phyloP scores from a whole-genome alignment of 345 rosid species.

The Lepidium didymum region DNA sequence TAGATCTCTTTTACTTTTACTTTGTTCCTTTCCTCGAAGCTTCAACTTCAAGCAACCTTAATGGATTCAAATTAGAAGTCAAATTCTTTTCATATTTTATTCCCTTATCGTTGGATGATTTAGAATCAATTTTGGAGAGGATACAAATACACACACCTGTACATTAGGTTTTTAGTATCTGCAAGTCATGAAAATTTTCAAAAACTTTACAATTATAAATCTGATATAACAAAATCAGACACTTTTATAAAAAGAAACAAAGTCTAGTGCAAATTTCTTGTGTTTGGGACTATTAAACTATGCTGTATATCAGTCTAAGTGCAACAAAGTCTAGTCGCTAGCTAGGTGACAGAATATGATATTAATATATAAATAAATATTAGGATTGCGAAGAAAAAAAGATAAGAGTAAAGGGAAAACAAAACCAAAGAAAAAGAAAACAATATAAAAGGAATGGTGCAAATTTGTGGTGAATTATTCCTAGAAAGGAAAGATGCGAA shows the following conservation, averaged over 20 bases:
- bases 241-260: neutral
- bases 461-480: conserved; percentile 7
- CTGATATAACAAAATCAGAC: neutral
- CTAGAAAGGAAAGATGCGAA: conserved; percentile 14
- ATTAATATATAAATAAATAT: neutral
- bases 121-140: neutral
- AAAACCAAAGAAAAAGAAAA: neutral
- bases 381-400: neutral
- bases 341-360: neutral
- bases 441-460: neutral
- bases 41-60: conserved; percentile 21
- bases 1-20: neutral
- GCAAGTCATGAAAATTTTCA: neutral
- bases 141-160: too few species aligned
- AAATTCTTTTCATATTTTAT: neutral
- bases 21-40: neutral
- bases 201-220: neutral
- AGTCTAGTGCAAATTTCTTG: too few species aligned
- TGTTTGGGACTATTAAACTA: too few species aligned
- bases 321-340: neutral
- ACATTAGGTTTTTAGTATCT: too few species aligned
- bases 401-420: neutral
- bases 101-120: neutral
- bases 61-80: conserved; percentile 18
- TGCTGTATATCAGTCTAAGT: too few species aligned